phyloP scores from a whole-genome alignment of 192 early-diverging fungal species.

The Entomortierella beljakovae region DNA sequence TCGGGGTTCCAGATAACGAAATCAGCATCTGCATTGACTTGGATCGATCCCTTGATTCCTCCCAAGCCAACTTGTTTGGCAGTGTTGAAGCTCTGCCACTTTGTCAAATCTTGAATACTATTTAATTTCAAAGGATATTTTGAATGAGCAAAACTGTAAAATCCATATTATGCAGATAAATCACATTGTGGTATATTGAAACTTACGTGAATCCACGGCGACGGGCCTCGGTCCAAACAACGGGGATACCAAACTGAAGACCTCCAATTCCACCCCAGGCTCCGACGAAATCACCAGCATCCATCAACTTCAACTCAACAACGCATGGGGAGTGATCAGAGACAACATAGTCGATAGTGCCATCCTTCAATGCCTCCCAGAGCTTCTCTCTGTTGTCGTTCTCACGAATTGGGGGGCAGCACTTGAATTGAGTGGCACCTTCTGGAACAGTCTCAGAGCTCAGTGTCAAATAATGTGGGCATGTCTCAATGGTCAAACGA shows the following conservation, averaged over 20 bases:
- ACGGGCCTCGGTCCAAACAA: conserved; percentile 82
- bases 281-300: conserved; percentile 79
- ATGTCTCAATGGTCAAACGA: conserved; percentile 84
- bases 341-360: conserved; percentile 85
- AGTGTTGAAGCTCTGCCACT: conserved; percentile 74
- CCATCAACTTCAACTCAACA: conserved; percentile 77
- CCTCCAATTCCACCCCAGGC: conserved; percentile 89
- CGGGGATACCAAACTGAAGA: conserved; percentile 82
- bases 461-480: conserved; percentile 84
- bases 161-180: conserved; percentile 7
- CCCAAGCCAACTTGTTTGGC: conserved; percentile 69
- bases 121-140: conserved; percentile 4
- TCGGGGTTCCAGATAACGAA: conserved; percentile 84
- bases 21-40: conserved; percentile 80
- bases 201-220: conserved; percentile 69
- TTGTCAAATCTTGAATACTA: conserved; percentile 66
- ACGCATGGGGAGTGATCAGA: conserved; percentile 88
- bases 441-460: conserved; percentile 73
- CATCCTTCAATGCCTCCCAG: conserved; percentile 81
- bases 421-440: conserved; percentile 85
- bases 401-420: conserved; percentile 86
- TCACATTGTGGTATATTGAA: neutral
- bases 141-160: neutral
- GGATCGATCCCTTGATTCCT: conserved; percentile 76
- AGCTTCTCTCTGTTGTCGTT: conserved; percentile 73